phyloP scores from a whole-genome alignment of 164 flowering plant genomes.

The Annona cherimola region DNA sequence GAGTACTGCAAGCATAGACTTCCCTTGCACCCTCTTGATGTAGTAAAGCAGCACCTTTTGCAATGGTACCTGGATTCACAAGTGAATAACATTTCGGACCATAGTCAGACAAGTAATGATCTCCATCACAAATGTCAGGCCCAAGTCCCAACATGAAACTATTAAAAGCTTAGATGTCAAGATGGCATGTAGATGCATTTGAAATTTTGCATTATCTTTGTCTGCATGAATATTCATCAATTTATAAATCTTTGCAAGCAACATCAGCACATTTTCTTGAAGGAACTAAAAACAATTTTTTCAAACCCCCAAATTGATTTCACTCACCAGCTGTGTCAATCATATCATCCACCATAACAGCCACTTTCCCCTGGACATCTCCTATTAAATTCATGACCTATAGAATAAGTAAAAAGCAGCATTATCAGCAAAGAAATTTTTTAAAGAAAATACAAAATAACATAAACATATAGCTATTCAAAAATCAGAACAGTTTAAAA shows the following conservation, averaged over 20 bases:
- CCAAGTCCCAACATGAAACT: too few relatives aligned
- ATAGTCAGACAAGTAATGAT: not conserved
- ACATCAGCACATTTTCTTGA: not conserved
- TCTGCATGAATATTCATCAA: not conserved
- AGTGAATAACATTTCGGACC: slow-evolving; percentile 7
- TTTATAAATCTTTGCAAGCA: not conserved
- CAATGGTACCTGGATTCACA: slow-evolving; percentile 62
- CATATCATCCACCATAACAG: slow-evolving; percentile 99
- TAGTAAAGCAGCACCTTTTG: slow-evolving; percentile 78
- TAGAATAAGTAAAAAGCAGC: slow-evolving; percentile 5
- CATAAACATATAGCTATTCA: too few relatives aligned
- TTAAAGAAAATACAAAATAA: too few relatives aligned
- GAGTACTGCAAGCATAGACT: slow-evolving; percentile 88
- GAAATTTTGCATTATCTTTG: not conserved
- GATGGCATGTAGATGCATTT: too few relatives aligned
- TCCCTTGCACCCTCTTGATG: slow-evolving; percentile 96
- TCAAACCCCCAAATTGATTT: not conserved
- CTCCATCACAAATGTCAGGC: not conserved
- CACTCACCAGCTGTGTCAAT: slow-evolving; percentile 96
- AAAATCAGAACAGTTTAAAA: too few relatives aligned
- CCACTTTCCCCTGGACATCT: slow-evolving; percentile 94
- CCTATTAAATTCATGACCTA: slow-evolving; percentile 99
- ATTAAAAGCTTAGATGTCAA: too few relatives aligned
- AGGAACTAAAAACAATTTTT: not conserved
- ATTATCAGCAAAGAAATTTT: too few relatives aligned